phyloP scores from a whole-genome alignment of 2,329 filamentous ascomycete species.

The Penicillium sclerotiorum region DNA sequence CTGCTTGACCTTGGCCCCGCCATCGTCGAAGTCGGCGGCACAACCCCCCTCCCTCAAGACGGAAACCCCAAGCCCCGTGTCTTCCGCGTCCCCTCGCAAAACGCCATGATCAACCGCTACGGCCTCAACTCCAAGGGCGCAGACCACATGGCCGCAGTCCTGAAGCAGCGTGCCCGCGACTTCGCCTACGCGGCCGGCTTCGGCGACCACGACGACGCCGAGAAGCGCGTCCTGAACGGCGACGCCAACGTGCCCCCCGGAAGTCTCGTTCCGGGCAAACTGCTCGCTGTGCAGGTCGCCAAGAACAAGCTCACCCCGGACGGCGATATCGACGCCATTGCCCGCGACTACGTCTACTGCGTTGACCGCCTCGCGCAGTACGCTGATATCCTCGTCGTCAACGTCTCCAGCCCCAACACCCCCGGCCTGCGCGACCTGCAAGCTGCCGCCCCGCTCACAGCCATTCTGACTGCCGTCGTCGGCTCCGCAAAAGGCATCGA shows the following conservation, averaged over 20 bases:
- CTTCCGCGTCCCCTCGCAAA: constrained; percentile 79
- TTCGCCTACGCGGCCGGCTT: constrained; percentile 74
- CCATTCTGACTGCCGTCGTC: constrained; percentile 80
- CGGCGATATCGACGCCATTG: constrained; percentile 78
- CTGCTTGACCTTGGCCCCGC: constrained; percentile 83
- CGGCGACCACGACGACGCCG: constrained; percentile 63
- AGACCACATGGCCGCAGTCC: constrained; percentile 76
- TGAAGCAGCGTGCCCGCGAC: constrained; percentile 75
- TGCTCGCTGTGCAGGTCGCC: constrained; percentile 88
- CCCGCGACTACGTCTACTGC: constrained; percentile 81
- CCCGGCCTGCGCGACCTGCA: constrained; percentile 87
- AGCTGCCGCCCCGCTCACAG: constrained; percentile 77
- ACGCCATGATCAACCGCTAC: constrained; percentile 92
- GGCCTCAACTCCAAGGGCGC: constrained; percentile 91
- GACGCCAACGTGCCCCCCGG: constrained; percentile 77
- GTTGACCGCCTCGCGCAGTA: constrained; percentile 81
- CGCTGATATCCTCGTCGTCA: constrained; percentile 95
- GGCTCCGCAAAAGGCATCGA: constrained; percentile 70
- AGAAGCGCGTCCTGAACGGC: constrained; percentile 75
- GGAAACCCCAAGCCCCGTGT: constrained; percentile 88
- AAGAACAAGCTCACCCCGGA: constrained; percentile 96
- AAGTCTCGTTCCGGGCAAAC: constrained; percentile 72
- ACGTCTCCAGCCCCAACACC: constrained; percentile 95
- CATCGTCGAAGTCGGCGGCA: constrained; percentile 89
- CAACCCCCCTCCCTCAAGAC: constrained; percentile 81